phyloP scores from a whole-genome alignment of 805 yeast genomes.

The Metschnikowia picachoensis region DNA sequence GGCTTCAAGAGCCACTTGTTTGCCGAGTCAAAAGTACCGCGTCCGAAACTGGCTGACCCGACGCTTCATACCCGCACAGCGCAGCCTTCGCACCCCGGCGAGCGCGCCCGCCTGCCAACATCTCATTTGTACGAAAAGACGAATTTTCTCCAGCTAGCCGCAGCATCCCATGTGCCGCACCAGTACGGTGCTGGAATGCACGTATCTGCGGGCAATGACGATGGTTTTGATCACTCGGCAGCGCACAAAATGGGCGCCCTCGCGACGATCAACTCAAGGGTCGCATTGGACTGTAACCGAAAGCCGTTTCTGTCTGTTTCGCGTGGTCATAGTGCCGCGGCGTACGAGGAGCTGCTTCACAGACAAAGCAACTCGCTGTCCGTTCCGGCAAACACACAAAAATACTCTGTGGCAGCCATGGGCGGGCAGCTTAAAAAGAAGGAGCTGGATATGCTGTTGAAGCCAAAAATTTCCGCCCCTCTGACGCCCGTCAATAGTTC shows the following conservation, averaged over 20 bases:
- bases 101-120: constrained; percentile 38
- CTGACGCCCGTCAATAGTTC: constrained; percentile 9
- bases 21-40: constrained; percentile 16
- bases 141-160: constrained; percentile 37
- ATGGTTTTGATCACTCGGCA: constrained; percentile 28
- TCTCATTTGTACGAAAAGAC: constrained; percentile 43
- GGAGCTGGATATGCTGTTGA: constrained; percentile 6
- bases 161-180: constrained; percentile 19
- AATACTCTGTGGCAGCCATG: constrained; percentile 6
- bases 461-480: constrained; percentile 9
- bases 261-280: constrained; percentile 59
- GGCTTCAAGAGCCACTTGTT: constrained; percentile 16
- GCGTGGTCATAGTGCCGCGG: constrained; percentile 9
- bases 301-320: constrained; percentile 17
- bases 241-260: constrained; percentile 64
- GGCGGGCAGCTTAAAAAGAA: background rate
- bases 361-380: constrained; percentile 35
- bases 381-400: constrained; percentile 25
- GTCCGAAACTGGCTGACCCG: constrained; percentile 23
- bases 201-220: constrained; percentile 2
- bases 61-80: constrained; percentile 12
- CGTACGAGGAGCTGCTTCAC: constrained; percentile 36
- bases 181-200: constrained; percentile 4
- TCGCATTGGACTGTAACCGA: constrained; percentile 41
- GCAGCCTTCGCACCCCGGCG: constrained; percentile 16